These are phyloP conservation scores for Peronosclerospora sorghi DNA, from an alignment of 352 stramenopile genomes.

Conservation along the genomic window DNA sequence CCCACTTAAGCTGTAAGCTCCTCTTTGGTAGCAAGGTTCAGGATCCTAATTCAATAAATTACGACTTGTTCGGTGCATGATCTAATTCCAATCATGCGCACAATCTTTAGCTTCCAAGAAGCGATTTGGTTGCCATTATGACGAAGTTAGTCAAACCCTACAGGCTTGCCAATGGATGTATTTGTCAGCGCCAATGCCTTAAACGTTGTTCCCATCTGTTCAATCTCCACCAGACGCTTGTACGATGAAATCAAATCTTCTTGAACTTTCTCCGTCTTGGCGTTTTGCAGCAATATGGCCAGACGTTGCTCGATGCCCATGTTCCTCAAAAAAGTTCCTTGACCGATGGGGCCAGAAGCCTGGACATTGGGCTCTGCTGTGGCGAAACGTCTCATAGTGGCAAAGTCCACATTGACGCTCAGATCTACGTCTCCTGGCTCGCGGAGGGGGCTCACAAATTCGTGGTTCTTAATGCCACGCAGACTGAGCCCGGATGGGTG, in stretches of 20 bases:
- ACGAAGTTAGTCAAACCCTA: slow-evolving; percentile 77
- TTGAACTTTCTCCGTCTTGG: slow-evolving; percentile 60
- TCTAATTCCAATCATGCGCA: neutral
- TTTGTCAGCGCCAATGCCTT: slow-evolving; percentile 88
- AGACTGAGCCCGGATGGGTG: slow-evolving; percentile 84
- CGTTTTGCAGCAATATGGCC: slow-evolving; percentile 82
- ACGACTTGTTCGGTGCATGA: slow-evolving; percentile 27
- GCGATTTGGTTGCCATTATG: too few relatives aligned
- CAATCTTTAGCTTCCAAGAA: too few relatives aligned
- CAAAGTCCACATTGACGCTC: slow-evolving; percentile 86
- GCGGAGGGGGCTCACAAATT: slow-evolving; percentile 88
- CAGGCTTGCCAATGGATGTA: slow-evolving; percentile 36
- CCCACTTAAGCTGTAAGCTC: slow-evolving; percentile 45
- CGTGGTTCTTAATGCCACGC: slow-evolving; percentile 89
- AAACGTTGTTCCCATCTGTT: slow-evolving; percentile 92
- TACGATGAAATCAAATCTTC: slow-evolving; percentile 87
- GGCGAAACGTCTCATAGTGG: slow-evolving; percentile 55
- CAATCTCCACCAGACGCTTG: slow-evolving; percentile 84
- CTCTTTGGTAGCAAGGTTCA: slow-evolving; percentile 14
- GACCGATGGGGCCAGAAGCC: slow-evolving; percentile 82
- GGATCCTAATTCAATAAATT: slow-evolving; percentile 29
- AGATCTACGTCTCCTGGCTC: slow-evolving; percentile 89
- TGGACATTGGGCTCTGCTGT: slow-evolving; percentile 44
- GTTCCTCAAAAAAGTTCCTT: slow-evolving; percentile 89
- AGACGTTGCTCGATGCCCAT: slow-evolving; percentile 92